Evolutionary conservation across 352 stramenopile species (phyloP), one percentile per base, ranked within the genome.

Genomic region (Globisporangium rhizosaccharum): DNA sequence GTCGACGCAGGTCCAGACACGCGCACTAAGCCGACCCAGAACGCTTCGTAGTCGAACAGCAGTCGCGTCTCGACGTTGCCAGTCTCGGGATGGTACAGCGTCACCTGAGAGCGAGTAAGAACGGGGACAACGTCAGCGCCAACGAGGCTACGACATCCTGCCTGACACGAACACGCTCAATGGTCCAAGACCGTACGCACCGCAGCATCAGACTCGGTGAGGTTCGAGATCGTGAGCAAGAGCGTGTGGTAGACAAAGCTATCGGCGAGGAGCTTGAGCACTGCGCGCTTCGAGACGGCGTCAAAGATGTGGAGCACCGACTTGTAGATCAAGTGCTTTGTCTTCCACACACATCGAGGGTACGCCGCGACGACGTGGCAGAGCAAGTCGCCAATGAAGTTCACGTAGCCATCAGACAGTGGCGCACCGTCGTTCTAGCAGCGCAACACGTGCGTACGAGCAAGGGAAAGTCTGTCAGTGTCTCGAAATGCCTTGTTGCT

Each of bases 21-120:
- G 23, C 54, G 53, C 54, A 66, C 44, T 7, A 65, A 7, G 18
- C 52, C 59, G 23, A 65, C n/a, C 82, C 85, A 94, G 23, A 94
- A 76, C 1, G 68, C 67, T 65, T 91, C 81, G 47, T 86, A 92
- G 12, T 90, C 82, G 52, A 83, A 94, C 9, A 94, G 55, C 33
- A 92, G 71, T 25, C 85, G 85, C 52, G 79, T 86, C 51, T 88
- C 85, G 4, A 74, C 23, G 36, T 79, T 72, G 26, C 85, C 85
- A 8, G 85, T 92, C 33, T 92, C 82, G 1, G 82, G 85, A 50
- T 94, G 82, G 61, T 89, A 91, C 1, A 94, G 58, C 44, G 75
- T 63, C 15, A 75, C 42, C 77, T 87, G 39, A 8, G 49, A 41
- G 7, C 25, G 51, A 44, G 1, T 28, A 53, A 56, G 26, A 9